A percentile compares a stretch with the other conserved stretches of the same genome.
Evolutionary conservation across 495 filamentous ascomycete species (phyloP).

Genomic region (Lasiosphaeria hispida): DNA sequence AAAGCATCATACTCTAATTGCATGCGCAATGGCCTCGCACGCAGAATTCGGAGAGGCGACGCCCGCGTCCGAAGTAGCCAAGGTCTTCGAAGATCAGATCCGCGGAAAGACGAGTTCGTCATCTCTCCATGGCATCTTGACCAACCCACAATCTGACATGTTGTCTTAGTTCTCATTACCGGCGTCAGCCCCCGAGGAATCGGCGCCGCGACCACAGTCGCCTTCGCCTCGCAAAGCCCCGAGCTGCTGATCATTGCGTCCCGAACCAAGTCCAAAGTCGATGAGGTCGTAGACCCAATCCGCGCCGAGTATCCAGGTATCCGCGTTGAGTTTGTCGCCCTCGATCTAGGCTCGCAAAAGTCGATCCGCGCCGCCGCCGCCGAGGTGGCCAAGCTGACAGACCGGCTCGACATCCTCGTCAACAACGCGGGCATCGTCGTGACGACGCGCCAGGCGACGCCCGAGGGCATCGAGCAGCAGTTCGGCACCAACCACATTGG

Average conservation of each 20-base stretch:
- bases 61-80: conserved; percentile 43
- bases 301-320: conserved; percentile 30
- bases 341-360: conserved; percentile 49
- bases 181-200: conserved; percentile 54
- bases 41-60: conserved; percentile 44
- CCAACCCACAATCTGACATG: background rate
- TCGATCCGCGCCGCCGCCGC: conserved; percentile 43
- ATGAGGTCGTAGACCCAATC: conserved; percentile 45
- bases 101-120: conserved; percentile 37
- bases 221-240: conserved; percentile 54
- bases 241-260: conserved; percentile 54
- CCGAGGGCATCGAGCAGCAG: conserved; percentile 56
- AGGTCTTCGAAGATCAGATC: conserved; percentile 39
- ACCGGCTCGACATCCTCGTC: conserved; percentile 51
- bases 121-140: background rate
- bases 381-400: conserved; percentile 38
- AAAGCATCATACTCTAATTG: too few relatives aligned
- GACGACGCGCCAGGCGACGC: conserved; percentile 32
- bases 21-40: conserved; percentile 37
- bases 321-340: conserved; percentile 37
- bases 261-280: conserved; percentile 49
- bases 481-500: conserved; percentile 59
- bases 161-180: conserved; percentile 41
- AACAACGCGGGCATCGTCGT: conserved; percentile 54
- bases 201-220: conserved; percentile 50